Evolutionary conservation across 164 flowering plant genomes (phyloP), one percentile per base, ranked within the genome.

Genomic region (Magnolia sinica): DNA sequence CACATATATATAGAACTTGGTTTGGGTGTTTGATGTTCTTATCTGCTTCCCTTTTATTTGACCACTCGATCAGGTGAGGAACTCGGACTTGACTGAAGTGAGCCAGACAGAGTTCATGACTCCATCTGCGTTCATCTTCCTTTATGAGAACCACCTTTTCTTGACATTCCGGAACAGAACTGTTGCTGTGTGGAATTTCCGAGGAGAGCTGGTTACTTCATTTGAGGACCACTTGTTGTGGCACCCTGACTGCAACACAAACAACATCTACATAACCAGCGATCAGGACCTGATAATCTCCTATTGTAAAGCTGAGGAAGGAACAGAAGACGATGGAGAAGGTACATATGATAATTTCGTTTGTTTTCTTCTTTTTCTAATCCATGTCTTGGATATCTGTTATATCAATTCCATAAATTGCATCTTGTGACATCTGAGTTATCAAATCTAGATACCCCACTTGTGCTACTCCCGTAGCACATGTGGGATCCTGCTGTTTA

Each of bases 91-190:
- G 22, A 51, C 29, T 13, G 63, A 72, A 72, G 71, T 72, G n/a
- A 77, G 52, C 75, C 49, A 65, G 75, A 77, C 76, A 18, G 79
- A 77, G 9, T 77, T 77, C 24, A 72, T 73, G 75, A 76, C 71
- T 37, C 75, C 72, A 64, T 77, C 71, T 51, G 79, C 79, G 4
- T 78, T 78, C 68, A 73, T 73, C 23, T 73, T 73, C 59, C 72
- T 78, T 61, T 55, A 73, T 73, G 80, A 73, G 72, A 78, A 78
- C 23, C 76, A 65, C 73, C 76, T 77, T 45, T 77, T 77, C 76
- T 73, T 78, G 72, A 72, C 76, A 73, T 73, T 78, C 72, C 72
- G 73, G 22, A 67, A 73, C 66, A 66, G 52, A 66, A 78, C 73
- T 0, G 76, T 78, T 66, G 64, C 67, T 51, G 72, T 73, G 19